These are phyloP conservation scores for Populus pruinosa DNA, from an alignment of 345 rosid species.

Conservation along the genomic window DNA sequence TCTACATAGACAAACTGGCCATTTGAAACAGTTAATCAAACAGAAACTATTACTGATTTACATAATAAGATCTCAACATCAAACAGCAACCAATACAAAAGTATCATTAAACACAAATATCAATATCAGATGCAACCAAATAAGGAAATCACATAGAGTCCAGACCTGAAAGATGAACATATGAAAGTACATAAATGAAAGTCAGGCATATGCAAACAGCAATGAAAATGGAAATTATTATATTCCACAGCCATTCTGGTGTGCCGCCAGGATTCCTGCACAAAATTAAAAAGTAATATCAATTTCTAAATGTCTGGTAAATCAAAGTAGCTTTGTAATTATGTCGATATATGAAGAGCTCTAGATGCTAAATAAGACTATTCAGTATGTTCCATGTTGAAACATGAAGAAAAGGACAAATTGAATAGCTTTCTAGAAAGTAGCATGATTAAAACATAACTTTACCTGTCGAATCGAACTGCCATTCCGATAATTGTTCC, in stretches of 20 bases:
- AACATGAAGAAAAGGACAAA: neutral
- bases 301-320: neutral
- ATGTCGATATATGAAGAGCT: too few relatives aligned
- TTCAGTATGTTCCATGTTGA: too few relatives aligned
- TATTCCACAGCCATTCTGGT: constrained; percentile 87
- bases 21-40: neutral
- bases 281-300: constrained; percentile 11
- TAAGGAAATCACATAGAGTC: constrained; percentile 16
- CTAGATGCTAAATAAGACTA: too few relatives aligned
- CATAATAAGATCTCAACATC: neutral
- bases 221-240: constrained; percentile 46
- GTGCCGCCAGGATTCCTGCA: constrained; percentile 78
- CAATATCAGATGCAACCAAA: constrained; percentile 1
- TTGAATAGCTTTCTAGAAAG: neutral
- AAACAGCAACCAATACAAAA: neutral
- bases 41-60: neutral
- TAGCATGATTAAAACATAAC: neutral
- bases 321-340: constrained; percentile 4
- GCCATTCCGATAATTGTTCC: constrained; percentile 51
- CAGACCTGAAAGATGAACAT: constrained; percentile 84
- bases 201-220: constrained; percentile 68
- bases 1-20: neutral
- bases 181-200: constrained; percentile 74
- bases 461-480: constrained; percentile 79
- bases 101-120: neutral